Evolutionary conservation across 768 basidiomycete genomes (phyloP).

Genomic region (Podaxis pistillaris): DNA sequence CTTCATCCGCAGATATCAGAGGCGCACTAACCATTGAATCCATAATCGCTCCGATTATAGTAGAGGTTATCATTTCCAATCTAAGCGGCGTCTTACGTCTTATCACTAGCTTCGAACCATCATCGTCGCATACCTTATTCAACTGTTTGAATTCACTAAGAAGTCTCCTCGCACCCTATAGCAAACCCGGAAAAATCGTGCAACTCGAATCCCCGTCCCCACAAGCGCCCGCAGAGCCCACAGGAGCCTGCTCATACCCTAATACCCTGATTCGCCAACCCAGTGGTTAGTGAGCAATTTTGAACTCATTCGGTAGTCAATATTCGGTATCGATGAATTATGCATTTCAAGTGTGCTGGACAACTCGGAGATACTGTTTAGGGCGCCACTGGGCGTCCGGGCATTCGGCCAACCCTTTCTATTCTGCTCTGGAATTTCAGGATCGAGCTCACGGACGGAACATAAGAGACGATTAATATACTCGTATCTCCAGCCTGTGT

Average conservation of each 20-base stretch:
- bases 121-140: not conserved
- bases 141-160: not conserved
- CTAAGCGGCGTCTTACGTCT: not conserved
- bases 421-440: not conserved
- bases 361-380: not conserved
- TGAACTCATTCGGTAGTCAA: not conserved
- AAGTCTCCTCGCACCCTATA: not conserved
- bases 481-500: not conserved
- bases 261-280: not conserved
- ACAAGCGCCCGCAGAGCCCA: too few relatives aligned
- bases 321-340: not conserved
- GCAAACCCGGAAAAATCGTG: not conserved
- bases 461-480: not conserved
- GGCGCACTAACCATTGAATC: too few relatives aligned
- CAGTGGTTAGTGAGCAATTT: not conserved
- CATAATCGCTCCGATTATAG: not conserved
- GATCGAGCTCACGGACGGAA: not conserved
- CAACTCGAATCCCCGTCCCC: not conserved
- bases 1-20: not conserved
- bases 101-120: not conserved
- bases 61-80: not conserved
- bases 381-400: not conserved
- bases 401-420: not conserved
- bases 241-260: not conserved
- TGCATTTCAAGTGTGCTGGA: not conserved